These are phyloP conservation scores for Sambucus nigra DNA, from an alignment of 129 eudicot species.

Conservation along the genomic window DNA sequence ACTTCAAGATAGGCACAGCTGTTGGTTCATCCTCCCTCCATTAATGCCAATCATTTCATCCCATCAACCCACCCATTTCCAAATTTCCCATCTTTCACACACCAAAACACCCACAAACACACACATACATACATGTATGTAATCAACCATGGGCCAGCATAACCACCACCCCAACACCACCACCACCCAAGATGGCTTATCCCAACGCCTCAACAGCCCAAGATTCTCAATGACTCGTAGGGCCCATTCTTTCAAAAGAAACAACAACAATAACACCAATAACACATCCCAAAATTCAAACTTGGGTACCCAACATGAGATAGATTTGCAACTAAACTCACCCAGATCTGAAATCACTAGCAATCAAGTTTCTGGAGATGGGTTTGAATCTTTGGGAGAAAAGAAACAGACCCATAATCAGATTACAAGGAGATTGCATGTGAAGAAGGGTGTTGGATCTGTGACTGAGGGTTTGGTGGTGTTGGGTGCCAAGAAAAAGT, in stretches of 20 bases:
- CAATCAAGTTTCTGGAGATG: constrained; percentile 29
- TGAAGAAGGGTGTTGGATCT: constrained; percentile 26
- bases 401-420: constrained; percentile 53
- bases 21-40: too few species aligned
- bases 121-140: not conserved
- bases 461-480: constrained; percentile 32
- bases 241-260: constrained; percentile 74
- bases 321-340: constrained; percentile 59
- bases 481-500: constrained; percentile 38
- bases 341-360: constrained; percentile 65
- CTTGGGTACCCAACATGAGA: constrained; percentile 45
- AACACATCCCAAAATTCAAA: constrained; percentile 12
- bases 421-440: constrained; percentile 42
- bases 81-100: not conserved
- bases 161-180: constrained; percentile 19
- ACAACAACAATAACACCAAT: constrained; percentile 15
- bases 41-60: not conserved
- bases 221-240: constrained; percentile 94
- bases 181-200: constrained; percentile 40
- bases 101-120: not conserved
- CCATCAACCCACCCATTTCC: not conserved
- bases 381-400: constrained; percentile 44
- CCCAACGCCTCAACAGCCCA: constrained; percentile 75
- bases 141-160: constrained; percentile 14
- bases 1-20: too few species aligned